These are phyloP conservation scores for Neltuma alba DNA, from an alignment of 306 rosid genomes.

Conservation along the genomic window DNA sequence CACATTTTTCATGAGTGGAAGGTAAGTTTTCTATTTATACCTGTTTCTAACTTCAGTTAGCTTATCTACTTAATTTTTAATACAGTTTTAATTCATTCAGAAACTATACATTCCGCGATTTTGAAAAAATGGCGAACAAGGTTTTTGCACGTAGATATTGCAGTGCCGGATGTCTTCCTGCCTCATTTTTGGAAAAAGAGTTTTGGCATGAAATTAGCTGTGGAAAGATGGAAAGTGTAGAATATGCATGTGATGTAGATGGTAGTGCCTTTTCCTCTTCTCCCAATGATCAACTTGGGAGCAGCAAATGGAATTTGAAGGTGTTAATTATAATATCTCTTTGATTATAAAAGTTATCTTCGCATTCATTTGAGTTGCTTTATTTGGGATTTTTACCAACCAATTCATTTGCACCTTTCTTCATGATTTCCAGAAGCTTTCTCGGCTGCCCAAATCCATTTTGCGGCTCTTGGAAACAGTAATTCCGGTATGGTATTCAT, in stretches of 20 bases:
- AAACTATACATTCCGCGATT: conserved; percentile 87
- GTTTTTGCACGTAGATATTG: conserved; percentile 82
- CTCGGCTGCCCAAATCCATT: conserved; percentile 78
- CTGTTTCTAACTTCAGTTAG: conserved; percentile 1
- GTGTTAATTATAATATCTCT: conserved; percentile 48
- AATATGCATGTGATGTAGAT: conserved; percentile 97
- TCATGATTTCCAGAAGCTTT: conserved; percentile 68
- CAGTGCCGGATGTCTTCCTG: conserved; percentile 83
- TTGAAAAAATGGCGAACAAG: conserved; percentile 97
- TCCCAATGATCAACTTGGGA: conserved; percentile 80
- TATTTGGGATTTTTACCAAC: conserved; percentile 20
- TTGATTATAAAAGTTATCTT: not conserved
- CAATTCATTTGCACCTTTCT: conserved; percentile 16
- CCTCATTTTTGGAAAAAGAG: conserved; percentile 81
- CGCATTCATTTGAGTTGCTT: not conserved
- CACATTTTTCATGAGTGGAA: conserved; percentile 95
- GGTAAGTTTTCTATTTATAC: conserved; percentile 51
- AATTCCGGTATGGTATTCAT: conserved; percentile 67
- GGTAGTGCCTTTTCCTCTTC: conserved; percentile 97
- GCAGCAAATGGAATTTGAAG: conserved; percentile 96
- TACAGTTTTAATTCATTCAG: conserved; percentile 52
- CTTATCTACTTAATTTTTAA: conserved; percentile 37
- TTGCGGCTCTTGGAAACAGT: conserved; percentile 78
- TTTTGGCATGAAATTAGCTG: conserved; percentile 91
- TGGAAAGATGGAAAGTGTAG: conserved; percentile 87